Evolutionary conservation across 2,329 filamentous ascomycete species (phyloP).

Genomic region (Chlorencoelia australis): DNA sequence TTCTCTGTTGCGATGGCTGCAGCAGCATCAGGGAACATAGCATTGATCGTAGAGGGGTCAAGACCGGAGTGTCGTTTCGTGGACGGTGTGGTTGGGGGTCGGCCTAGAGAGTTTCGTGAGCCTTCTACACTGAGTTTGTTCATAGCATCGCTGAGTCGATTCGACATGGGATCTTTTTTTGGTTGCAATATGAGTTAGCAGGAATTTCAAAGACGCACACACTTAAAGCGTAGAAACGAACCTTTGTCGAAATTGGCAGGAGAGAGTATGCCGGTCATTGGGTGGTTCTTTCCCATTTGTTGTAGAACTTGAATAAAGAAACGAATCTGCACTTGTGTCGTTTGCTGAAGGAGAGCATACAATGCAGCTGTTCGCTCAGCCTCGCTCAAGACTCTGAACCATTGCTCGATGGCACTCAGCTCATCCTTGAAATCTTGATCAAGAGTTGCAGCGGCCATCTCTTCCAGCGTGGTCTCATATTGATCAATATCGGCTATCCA

Average conservation of each 20-base stretch:
- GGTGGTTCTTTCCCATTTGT: constrained; percentile 97
- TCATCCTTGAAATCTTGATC: constrained; percentile 99
- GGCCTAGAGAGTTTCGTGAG: constrained; percentile 75
- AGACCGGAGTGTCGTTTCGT: constrained; percentile 92
- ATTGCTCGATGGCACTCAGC: constrained; percentile 96
- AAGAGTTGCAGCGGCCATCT: constrained; percentile 97
- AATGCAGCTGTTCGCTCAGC: constrained; percentile 91
- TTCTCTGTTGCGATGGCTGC: constrained; percentile 98
- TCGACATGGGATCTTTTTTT: constrained; percentile 99
- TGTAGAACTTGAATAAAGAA: constrained; percentile 99
- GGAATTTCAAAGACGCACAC: background rate
- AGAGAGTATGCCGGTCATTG: constrained; percentile 90
- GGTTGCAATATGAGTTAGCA: constrained; percentile 10
- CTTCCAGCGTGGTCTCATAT: constrained; percentile 95
- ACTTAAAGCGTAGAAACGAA: constrained; percentile 32
- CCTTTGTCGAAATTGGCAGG: constrained; percentile 96
- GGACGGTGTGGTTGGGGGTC: constrained; percentile 66
- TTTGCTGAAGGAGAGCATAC: constrained; percentile 94
- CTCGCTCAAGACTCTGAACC: constrained; percentile 96
- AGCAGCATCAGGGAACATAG: constrained; percentile 97
- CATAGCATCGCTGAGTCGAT: constrained; percentile 92
- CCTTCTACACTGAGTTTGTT: constrained; percentile 84
- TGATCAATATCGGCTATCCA: constrained; percentile 99
- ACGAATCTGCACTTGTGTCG: constrained; percentile 94
- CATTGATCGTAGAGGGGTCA: constrained; percentile 86